phyloP scores from a whole-genome alignment of 2,329 filamentous ascomycete species.

The Beauveria scarabaeidicola region DNA sequence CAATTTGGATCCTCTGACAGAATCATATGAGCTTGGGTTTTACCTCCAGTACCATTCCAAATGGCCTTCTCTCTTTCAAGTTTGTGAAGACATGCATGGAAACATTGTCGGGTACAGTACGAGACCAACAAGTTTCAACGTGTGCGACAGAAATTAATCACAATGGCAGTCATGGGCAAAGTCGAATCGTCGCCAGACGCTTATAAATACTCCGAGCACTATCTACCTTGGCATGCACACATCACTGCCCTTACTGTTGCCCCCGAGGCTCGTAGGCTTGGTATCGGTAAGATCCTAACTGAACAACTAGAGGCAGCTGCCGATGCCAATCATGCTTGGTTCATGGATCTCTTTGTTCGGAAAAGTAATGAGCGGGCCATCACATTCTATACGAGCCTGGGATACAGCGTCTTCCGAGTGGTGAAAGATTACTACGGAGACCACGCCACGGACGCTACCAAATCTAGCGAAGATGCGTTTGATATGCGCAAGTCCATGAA shows the following conservation, averaged over 20 bases:
- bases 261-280: conserved; percentile 74
- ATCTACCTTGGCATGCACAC: conserved; percentile 98
- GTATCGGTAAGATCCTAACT: conserved; percentile 77
- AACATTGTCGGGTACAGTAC: conserved; percentile 90
- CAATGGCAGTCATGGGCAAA: conserved; percentile 83
- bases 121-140: conserved; percentile 22
- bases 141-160: conserved; percentile 15
- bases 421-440: conserved; percentile 93
- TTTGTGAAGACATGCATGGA: conserved; percentile 78
- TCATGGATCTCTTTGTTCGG: conserved; percentile 90
- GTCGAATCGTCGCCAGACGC: conserved; percentile 77
- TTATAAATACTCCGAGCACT: conserved; percentile 70
- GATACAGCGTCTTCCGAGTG: conserved; percentile 81
- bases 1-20: conserved; percentile 93
- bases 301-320: conserved; percentile 74
- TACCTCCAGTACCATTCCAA: conserved; percentile 93
- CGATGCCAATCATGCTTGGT: conserved; percentile 80
- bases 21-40: conserved; percentile 93
- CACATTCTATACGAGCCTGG: conserved; percentile 80
- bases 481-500: conserved; percentile 81
- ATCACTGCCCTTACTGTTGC: conserved; percentile 93
- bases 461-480: conserved; percentile 73
- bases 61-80: conserved; percentile 92
- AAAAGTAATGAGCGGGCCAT: conserved; percentile 84
- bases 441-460: conserved; percentile 56